Evolutionary conservation across 202 grass and related monocot genomes (phyloP).

Genomic region (Cymbopogon flexuosus): DNA sequence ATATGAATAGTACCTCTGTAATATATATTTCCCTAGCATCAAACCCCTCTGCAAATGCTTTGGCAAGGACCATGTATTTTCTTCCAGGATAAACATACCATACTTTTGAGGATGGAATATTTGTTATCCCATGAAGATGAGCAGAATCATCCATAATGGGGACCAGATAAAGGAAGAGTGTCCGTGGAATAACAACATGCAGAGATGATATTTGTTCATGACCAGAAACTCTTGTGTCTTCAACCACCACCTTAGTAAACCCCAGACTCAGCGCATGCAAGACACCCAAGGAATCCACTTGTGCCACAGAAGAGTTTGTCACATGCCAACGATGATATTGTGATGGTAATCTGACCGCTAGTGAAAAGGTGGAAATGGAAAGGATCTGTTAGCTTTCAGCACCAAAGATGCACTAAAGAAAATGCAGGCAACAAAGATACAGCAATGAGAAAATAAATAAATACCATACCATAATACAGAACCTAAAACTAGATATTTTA

Average conservation of each 20-base stretch:
- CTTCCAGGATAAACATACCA: constrained; percentile 92
- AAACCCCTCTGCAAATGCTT: constrained; percentile 72
- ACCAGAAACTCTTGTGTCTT: constrained; percentile 81
- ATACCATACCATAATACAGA: constrained; percentile 6
- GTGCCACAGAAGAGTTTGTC: constrained; percentile 68
- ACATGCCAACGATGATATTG: constrained; percentile 69
- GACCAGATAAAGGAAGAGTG: constrained; percentile 65
- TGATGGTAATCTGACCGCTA: constrained; percentile 81
- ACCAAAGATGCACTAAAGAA: constrained; percentile 5
- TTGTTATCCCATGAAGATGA: constrained; percentile 46
- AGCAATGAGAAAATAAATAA: constrained; percentile 5
- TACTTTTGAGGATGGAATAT: constrained; percentile 57
- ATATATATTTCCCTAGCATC: constrained; percentile 71
- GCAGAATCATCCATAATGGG: constrained; percentile 59
- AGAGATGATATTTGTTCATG: constrained; percentile 80
- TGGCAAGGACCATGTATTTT: constrained; percentile 60
- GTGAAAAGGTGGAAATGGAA: constrained; percentile 30
- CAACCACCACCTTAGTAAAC: constrained; percentile 64
- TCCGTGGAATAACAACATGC: constrained; percentile 76
- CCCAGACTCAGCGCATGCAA: constrained; percentile 64
- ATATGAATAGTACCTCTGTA: constrained; percentile 59
- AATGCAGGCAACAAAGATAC: neutral
- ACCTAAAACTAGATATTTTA: constrained; percentile 15
- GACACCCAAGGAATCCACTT: constrained; percentile 63
- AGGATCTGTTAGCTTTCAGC: constrained; percentile 33